Evolutionary conservation across 495 filamentous ascomycete species (phyloP), one percentile per base, ranked within the genome.

Genomic region (Aspergillus saccharolyticus): DNA sequence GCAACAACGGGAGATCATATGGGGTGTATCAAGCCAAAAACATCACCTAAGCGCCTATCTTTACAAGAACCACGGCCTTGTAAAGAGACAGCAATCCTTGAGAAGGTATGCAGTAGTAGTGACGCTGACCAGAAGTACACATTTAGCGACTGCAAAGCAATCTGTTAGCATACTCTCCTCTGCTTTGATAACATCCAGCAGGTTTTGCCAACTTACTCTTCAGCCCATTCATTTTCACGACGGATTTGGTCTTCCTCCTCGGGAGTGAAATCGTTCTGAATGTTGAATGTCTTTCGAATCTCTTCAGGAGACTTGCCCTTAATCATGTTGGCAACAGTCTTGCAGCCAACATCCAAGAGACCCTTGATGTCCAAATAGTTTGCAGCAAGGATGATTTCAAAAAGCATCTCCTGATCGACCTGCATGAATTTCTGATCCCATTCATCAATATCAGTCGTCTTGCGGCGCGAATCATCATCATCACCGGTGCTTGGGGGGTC

Each of bases 361-460:
- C 77, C 76, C 73, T 86, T 83, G 70, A 89, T 87, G 53, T 88
- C 86, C 39, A 89, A 77, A 67, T 87, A 89, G 71, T 89, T 89
- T 59, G 85, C 84, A 15, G 85, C 85, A 25, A 98, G 79, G 60
- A 98, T 98, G 67, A 98, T 97, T 78, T 98, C 94, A 60, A 98
- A 98, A 1, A 98, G 83, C 94, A 98, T 96, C 75, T 98, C 94
- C 69, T 98, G 94, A 68, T 98, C 94, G 9, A 98, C 94, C 74
- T 97, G 94, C 94, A 97, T 98, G 71, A 97, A 98, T 71, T 98
- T 98, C 73, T 97, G 94, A 64, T 98, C 94, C 94, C 94, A 98
- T 75, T 98, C 94, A 43, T 97, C 94, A 65, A 98, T 98, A 52
- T 97, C 94, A 19, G 94, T 97, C 0, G 91, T 95, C 84, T 96